These are phyloP conservation scores for Oryza longistaminata DNA, from an alignment of 176 grass and related monocot species.

Conservation along the genomic window DNA sequence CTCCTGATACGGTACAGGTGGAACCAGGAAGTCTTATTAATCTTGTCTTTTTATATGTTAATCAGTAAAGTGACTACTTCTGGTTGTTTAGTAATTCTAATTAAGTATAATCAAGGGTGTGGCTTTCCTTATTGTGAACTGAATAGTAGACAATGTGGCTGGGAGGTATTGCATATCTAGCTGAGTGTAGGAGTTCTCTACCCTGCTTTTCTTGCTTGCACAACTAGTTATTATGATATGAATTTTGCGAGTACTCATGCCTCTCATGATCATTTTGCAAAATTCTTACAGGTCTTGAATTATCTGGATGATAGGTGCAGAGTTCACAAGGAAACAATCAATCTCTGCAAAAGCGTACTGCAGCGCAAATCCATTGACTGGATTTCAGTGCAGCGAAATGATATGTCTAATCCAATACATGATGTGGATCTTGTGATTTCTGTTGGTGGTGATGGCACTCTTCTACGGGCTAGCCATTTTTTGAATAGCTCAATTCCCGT, in stretches of 20 bases:
- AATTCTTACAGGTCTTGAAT: conserved; percentile 54
- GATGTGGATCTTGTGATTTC: conserved; percentile 86
- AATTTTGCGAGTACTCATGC: background rate
- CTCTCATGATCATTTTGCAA: conserved; percentile 4
- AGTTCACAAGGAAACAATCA: conserved; percentile 80
- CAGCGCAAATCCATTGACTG: conserved; percentile 55
- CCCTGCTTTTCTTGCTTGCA: background rate
- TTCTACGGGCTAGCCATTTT: conserved; percentile 82
- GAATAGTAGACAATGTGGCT: background rate
- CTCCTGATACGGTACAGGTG: background rate
- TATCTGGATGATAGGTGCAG: conserved; percentile 79
- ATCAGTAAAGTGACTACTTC: background rate
- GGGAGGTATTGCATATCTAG: conserved; percentile 3
- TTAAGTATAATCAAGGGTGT: background rate
- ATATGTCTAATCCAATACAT: conserved; percentile 57
- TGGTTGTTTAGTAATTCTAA: background rate
- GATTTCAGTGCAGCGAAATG: conserved; percentile 55
- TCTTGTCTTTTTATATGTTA: background rate
- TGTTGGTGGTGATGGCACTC: conserved; percentile 86
- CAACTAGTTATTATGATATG: background rate
- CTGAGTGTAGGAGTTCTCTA: background rate
- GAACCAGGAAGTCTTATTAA: background rate
- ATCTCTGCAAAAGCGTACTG: conserved; percentile 60
- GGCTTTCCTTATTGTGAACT: background rate
- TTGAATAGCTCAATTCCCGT: conserved; percentile 72